A percentile compares a stretch with the other conserved stretches of the same genome.
Conservation (phyloP, 345 rosid genomes). For the Aethionema arabicum region DNA sequence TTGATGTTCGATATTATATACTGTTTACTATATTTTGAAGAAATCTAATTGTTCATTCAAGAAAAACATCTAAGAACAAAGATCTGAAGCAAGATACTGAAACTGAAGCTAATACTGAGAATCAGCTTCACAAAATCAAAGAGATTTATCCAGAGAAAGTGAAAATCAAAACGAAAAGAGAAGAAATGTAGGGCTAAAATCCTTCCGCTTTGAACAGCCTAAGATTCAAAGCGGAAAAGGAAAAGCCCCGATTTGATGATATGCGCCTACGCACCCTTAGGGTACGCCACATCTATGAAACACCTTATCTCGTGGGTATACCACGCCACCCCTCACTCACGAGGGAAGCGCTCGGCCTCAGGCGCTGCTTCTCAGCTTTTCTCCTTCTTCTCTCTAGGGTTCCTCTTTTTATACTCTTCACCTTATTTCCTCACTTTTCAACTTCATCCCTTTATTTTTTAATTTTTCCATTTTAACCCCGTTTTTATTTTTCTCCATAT, state of each 20-base stretch:
- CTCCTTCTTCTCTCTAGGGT: constrained; percentile 13
- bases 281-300: constrained; percentile 32
- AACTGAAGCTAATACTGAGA: too few species aligned
- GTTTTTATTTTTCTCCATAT: not conserved
- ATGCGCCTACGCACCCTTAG: constrained; percentile 37
- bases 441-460: not conserved
- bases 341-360: constrained; percentile 46
- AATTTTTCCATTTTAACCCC: not conserved
- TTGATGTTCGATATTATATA: too few species aligned
- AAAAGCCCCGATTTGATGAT: constrained; percentile 19
- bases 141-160: not conserved
- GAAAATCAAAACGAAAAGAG: not conserved
- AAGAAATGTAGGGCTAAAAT: constrained; percentile 25
- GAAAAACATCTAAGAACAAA: too few species aligned
- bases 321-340: constrained; percentile 43
- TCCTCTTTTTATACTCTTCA: not conserved
- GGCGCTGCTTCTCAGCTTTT: constrained; percentile 23
- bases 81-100: too few species aligned
- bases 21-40: too few species aligned
- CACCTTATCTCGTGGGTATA: constrained; percentile 40
- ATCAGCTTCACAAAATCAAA: too few species aligned
- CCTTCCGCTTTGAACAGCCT: constrained; percentile 21
- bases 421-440: too few species aligned
- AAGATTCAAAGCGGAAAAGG: constrained; percentile 21
- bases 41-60: too few species aligned